Evolutionary conservation across 2,329 filamentous ascomycete genomes (phyloP).

Genomic region (Torrubiellomyces zombiae): DNA sequence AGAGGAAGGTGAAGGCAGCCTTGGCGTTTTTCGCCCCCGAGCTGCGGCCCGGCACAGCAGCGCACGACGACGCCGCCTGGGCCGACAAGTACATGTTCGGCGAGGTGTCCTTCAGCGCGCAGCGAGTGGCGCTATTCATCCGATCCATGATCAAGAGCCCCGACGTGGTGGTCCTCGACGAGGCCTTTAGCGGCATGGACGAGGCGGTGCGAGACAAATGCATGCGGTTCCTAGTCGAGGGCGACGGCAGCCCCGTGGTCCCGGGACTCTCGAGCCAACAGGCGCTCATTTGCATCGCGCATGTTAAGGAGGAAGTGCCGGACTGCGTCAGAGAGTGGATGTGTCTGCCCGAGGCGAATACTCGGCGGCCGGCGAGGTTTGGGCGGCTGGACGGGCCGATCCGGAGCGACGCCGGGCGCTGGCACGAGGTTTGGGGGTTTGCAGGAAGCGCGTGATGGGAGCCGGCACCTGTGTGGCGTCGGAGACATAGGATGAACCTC

Average conservation of each 20-base stretch:
- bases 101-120: conserved; percentile 60
- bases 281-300: conserved; percentile 81
- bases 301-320: conserved; percentile 80
- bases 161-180: conserved; percentile 71
- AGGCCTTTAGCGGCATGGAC: conserved; percentile 78
- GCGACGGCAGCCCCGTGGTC: conserved; percentile 39
- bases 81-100: conserved; percentile 53
- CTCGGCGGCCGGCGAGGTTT: conserved; percentile 41
- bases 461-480: conserved; percentile 4
- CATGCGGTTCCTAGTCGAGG: conserved; percentile 57
- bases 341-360: conserved; percentile 63
- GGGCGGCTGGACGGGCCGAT: conserved; percentile 47
- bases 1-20: conserved; percentile 46
- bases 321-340: conserved; percentile 71
- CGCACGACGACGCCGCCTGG: conserved; percentile 34
- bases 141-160: conserved; percentile 65
- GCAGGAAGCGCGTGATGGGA: conserved; percentile 1
- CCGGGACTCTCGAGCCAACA: conserved; percentile 51
- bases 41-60: conserved; percentile 39
- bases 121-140: conserved; percentile 73
- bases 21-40: conserved; percentile 67
- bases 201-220: conserved; percentile 73
- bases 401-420: conserved; percentile 36
- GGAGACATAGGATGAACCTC: too few relatives aligned
- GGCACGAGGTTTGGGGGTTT: conserved; percentile 49